phyloP scores from a whole-genome alignment of 2,329 filamentous ascomycete genomes.

The Trichoderma guizhouense region DNA sequence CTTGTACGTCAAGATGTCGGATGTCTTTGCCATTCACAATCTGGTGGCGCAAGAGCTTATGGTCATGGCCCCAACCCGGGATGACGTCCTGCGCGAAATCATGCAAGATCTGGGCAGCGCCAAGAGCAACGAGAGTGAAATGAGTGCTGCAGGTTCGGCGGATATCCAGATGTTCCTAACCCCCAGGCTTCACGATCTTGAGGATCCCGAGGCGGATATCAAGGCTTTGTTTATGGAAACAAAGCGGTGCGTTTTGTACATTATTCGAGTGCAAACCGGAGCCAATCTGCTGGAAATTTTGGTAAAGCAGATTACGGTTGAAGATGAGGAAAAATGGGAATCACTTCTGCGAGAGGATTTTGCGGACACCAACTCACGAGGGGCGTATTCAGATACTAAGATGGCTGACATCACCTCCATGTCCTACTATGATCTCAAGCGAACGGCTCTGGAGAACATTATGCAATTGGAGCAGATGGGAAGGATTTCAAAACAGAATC shows the following conservation, averaged over 20 bases:
- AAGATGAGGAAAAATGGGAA: conserved; percentile 89
- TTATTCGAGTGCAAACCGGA: conserved; percentile 93
- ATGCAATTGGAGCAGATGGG: conserved; percentile 82
- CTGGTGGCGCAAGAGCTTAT: conserved; percentile 77
- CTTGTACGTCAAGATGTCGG: conserved; percentile 97
- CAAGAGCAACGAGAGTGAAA: conserved; percentile 93
- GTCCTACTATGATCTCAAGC: conserved; percentile 89
- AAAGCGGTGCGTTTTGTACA: conserved; percentile 94
- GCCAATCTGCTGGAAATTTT: conserved; percentile 92
- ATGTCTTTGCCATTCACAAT: conserved; percentile 94
- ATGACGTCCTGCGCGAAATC: conserved; percentile 87
- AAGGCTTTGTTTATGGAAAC: conserved; percentile 98
- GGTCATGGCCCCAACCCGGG: conserved; percentile 71
- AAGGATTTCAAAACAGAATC: conserved; percentile 83
- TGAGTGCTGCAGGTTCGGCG: conserved; percentile 78
- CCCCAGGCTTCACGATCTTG: conserved; percentile 82
- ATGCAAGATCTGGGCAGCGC: conserved; percentile 92
- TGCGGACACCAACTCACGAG: conserved; percentile 60
- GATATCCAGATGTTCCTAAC: conserved; percentile 90
- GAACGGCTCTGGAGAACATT: conserved; percentile 89
- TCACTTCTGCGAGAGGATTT: conserved; percentile 80
- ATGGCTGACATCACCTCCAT: conserved; percentile 86
- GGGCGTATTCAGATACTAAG: conserved; percentile 86
- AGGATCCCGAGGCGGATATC: conserved; percentile 88
- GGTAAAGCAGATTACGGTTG: conserved; percentile 78